phyloP scores from a whole-genome alignment of 257 asterid species.

The Solanum appendiculatum region DNA sequence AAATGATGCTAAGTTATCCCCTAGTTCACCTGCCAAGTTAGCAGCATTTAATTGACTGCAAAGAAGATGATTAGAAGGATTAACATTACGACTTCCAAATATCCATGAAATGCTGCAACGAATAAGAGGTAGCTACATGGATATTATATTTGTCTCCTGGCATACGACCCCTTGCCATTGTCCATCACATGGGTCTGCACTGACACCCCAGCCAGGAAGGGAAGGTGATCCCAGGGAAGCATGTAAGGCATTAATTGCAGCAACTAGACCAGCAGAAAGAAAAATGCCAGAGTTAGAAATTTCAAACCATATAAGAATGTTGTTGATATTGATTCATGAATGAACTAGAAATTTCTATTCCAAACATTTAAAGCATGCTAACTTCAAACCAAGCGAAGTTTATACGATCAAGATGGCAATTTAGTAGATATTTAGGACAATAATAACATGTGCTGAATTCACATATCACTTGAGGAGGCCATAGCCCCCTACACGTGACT shows the following conservation, averaged over 20 bases:
- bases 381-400: not conserved
- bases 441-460: not conserved
- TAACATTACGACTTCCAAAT: not conserved
- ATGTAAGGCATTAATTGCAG: conserved; percentile 49
- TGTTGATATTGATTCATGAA: not conserved
- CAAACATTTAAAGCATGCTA: not conserved
- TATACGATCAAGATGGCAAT: not conserved
- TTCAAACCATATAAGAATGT: not conserved
- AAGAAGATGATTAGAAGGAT: not conserved
- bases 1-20: conserved; percentile 58
- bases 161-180: conserved; percentile 61
- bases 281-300: not conserved
- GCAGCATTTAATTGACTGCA: conserved; percentile 53
- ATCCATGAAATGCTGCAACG: not conserved
- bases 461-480: not conserved
- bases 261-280: conserved; percentile 27
- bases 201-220: conserved; percentile 61
- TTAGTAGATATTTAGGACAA: not conserved
- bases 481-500: not conserved
- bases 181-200: conserved; percentile 60
- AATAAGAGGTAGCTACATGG: conserved; percentile 30
- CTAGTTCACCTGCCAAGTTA: conserved; percentile 78
- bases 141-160: conserved; percentile 28
- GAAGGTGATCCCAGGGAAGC: conserved; percentile 51
- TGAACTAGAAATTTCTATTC: not conserved